These are phyloP conservation scores for Alternaria brassicicola DNA, from an alignment of 2,329 filamentous ascomycete genomes.

Conservation along the genomic window DNA sequence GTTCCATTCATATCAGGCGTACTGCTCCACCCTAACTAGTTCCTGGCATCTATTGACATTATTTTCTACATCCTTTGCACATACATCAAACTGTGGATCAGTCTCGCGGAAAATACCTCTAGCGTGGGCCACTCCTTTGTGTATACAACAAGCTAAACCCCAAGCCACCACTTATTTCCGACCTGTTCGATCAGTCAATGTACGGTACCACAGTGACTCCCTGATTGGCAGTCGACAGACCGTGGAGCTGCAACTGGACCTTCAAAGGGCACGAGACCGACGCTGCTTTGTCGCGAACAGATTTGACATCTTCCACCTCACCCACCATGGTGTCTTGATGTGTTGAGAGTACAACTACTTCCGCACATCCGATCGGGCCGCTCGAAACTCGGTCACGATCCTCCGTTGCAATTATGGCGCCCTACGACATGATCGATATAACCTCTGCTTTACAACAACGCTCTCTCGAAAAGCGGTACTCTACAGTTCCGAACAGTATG, in stretches of 20 bases:
- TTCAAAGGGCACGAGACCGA: slow-evolving; percentile 6
- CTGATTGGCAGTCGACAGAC: not conserved
- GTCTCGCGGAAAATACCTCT: slow-evolving; percentile 9
- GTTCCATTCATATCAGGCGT: slow-evolving; percentile 2
- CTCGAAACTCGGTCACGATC: not conserved
- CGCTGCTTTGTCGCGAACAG: not conserved
- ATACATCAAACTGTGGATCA: slow-evolving; percentile 4
- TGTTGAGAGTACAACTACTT: slow-evolving; percentile 9
- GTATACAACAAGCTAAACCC: slow-evolving; percentile 1
- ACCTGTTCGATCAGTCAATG: not conserved
- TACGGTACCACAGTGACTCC: not conserved
- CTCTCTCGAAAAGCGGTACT: slow-evolving; percentile 28
- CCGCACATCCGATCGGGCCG: slow-evolving; percentile 4
- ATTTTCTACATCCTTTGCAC: slow-evolving; percentile 11
- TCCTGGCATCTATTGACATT: slow-evolving; percentile 5
- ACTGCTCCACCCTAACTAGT: slow-evolving; percentile 3
- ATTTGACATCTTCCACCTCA: slow-evolving; percentile 10
- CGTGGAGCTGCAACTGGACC: slow-evolving; percentile 3
- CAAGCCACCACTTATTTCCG: not conserved
- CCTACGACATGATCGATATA: slow-evolving; percentile 14
- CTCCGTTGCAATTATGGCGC: slow-evolving; percentile 14
- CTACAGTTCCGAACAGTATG: slow-evolving; percentile 38
- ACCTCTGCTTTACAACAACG: slow-evolving; percentile 11
- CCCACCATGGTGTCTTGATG: slow-evolving; percentile 27
- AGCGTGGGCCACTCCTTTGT: slow-evolving; percentile 12